phyloP scores from a whole-genome alignment of 1,284 basidiomycete species.

The Entoloma clypeatum region DNA sequence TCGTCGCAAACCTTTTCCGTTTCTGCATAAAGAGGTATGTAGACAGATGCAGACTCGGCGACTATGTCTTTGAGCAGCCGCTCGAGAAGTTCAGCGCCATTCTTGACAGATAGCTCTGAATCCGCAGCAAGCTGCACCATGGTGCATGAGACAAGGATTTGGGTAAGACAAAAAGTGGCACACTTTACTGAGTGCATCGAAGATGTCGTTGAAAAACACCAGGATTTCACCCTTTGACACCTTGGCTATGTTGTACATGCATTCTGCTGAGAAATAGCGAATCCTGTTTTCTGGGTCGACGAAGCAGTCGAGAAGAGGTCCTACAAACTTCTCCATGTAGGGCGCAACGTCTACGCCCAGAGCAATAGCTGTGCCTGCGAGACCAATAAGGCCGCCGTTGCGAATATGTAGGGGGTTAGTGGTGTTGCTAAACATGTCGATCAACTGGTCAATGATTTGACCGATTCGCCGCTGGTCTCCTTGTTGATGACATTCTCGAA shows the following conservation, averaged over 20 bases:
- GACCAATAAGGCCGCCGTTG: constrained; percentile 94
- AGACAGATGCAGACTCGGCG: constrained; percentile 92
- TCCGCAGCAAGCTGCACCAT: constrained; percentile 84
- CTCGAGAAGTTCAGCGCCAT: constrained; percentile 97
- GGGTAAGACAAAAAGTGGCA: constrained; percentile 19
- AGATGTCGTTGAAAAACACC: constrained; percentile 97
- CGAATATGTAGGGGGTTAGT: constrained; percentile 84
- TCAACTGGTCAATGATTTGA: constrained; percentile 91
- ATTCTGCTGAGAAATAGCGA: constrained; percentile 96
- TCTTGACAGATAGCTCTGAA: constrained; percentile 95
- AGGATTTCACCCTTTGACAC: constrained; percentile 97
- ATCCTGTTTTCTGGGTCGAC: constrained; percentile 93
- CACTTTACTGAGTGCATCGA: constrained; percentile 95
- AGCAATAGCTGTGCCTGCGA: constrained; percentile 95
- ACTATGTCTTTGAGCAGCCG: constrained; percentile 97
- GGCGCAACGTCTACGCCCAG: constrained; percentile 90
- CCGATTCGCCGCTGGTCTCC: constrained; percentile 81
- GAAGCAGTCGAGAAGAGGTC: constrained; percentile 91
- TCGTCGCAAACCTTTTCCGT: constrained; percentile 63
- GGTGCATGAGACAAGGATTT: constrained; percentile 4
- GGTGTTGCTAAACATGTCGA: constrained; percentile 84
- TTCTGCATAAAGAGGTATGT: constrained; percentile 87
- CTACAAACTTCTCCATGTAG: constrained; percentile 91
- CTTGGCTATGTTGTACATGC: constrained; percentile 97
- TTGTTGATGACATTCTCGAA: constrained; percentile 81